Base-by-base conservation (phyloP, 1,284 basidiomycete genomes). In the Microbotryomycetes sp. region DNA sequence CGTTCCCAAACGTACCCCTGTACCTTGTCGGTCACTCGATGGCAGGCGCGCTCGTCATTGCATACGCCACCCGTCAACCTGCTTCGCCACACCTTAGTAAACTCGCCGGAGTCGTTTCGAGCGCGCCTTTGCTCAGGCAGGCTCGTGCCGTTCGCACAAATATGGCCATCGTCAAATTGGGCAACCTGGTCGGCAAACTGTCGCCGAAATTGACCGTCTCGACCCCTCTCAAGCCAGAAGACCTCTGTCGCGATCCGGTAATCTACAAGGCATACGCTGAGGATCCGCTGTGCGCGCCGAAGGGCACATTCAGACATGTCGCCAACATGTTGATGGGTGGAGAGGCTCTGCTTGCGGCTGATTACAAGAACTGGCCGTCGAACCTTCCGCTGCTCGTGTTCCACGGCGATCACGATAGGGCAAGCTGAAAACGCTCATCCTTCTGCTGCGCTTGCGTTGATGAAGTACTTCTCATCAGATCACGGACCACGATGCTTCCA, bases 21-120 rank as follows among this genome's bases (percentile, higher is more conserved):
- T 78, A 73, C 64, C 57, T 78, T 30, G 67, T 73, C 50, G 77
- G 77, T 5, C 77, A 78, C 61, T 75, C 73, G 56, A 78, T 77
- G 77, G 74, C 75, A 3, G 75, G 75, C 7, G 75, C 72, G 3
- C 65, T 76, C 46, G 63, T 68, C 3, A 65, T 72, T 24, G 75
- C 69, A 21, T 75, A 73, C 66, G 66, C 72, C 23, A 75, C 75
- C 6, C 71, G 75, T 27, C 5, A 47, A 2, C 67, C 64, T 3
- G 67, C 70, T 0, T 56, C 57, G 9, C 61, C 64, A n/a, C 67
- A 69, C 41, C 68, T 73, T 18, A 67, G 70, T 49, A 64, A 69
- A 7, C 66, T 75, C 59, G 62, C 74, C 5, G 76, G 76, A 21
- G 70, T 74, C 29, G 65, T 76, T 28, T 60, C 70, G 3, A 70